Evolutionary conservation across 2,329 filamentous ascomycete genomes (phyloP).

Genomic region (Fonsecaea nubica): DNA sequence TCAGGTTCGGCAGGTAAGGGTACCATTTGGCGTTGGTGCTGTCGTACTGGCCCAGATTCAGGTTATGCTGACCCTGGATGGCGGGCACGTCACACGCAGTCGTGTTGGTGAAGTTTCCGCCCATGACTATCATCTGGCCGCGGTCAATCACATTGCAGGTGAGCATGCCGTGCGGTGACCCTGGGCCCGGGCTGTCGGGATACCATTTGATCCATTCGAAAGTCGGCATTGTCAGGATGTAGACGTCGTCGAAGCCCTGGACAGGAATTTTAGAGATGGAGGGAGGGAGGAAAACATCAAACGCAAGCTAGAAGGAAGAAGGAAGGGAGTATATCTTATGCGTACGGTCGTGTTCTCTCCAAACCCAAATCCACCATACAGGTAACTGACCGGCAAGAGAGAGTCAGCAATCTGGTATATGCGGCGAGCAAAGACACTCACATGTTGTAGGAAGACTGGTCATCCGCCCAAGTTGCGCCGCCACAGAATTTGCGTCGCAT

Average conservation of each 20-base stretch:
- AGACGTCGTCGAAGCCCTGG: conserved; percentile 32
- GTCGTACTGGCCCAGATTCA: conserved; percentile 28
- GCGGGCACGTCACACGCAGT: conserved; percentile 27
- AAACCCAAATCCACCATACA: conserved; percentile 32
- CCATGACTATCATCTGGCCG: conserved; percentile 51
- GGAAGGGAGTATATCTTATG: neutral
- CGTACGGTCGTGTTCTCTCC: conserved; percentile 22
- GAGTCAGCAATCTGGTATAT: neutral
- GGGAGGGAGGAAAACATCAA: no score
- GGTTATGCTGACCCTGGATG: conserved; percentile 24
- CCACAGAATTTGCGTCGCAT: conserved; percentile 45
- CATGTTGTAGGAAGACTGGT: conserved; percentile 64
- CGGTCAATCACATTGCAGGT: conserved; percentile 47
- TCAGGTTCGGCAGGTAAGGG: conserved; percentile 26
- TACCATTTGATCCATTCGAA: conserved; percentile 36
- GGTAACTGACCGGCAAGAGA: conserved; percentile 1
- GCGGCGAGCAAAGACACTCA: neutral
- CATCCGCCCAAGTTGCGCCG: conserved; percentile 64
- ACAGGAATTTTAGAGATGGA: neutral
- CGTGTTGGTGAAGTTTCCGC: conserved; percentile 42
- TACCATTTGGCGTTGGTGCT: conserved; percentile 26
- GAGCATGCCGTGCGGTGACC: conserved; percentile 38
- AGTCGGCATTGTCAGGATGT: conserved; percentile 31
- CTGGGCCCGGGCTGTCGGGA: conserved; percentile 8
- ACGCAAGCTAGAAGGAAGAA: no score